Evolutionary conservation across 129 eudicot species (phyloP).

Genomic region (Daucus carota): DH1_v3.0 NC_030386.2:27693501-27694000

Average conservation of each 20-base stretch:
- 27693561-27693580: neutral
- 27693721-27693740: too few relatives aligned
- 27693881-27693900: neutral
- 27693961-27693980: conserved; percentile 2
- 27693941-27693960: conserved; percentile 6
- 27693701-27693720: too few relatives aligned
- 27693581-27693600: neutral
- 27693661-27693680: too few relatives aligned
- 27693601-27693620: conserved; percentile 18
- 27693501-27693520: conserved; percentile 12
- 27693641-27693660: too few relatives aligned
- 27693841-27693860: neutral
- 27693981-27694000: neutral
- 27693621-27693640: neutral
- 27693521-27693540: neutral
- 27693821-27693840: neutral
- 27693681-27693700: too few relatives aligned
- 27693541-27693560: conserved; percentile 7
- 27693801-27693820: neutral
- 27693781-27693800: too few relatives aligned
- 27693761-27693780: too few relatives aligned
- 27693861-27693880: neutral
- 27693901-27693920: conserved; percentile 1
- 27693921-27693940: neutral
- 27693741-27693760: too few relatives aligned